Percentiles rank a stretch among this genome's conserved stretches.
Conservation (phyloP, 371 early-diverging fungal genomes). For the Basidiobolus meristosporus region DNA sequence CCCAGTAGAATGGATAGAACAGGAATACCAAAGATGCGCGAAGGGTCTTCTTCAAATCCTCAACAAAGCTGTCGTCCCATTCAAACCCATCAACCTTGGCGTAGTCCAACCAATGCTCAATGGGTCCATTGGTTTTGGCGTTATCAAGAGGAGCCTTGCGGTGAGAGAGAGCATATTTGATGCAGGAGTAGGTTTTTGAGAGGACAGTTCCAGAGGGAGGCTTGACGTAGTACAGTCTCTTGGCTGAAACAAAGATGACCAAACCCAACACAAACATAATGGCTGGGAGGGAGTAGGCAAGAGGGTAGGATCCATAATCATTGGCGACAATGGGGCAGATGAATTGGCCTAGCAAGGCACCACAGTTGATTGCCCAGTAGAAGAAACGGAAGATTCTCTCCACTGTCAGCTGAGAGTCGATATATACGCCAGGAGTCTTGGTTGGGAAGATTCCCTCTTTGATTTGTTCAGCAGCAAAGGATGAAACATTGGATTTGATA, state of each 20-base stretch:
- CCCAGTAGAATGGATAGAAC: slow-evolving; percentile 62
- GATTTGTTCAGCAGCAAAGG: too few species aligned
- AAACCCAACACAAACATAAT: slow-evolving; percentile 43
- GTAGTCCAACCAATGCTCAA: slow-evolving; percentile 24
- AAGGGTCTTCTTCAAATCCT: slow-evolving; percentile 37
- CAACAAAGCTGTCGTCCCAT: slow-evolving; percentile 58
- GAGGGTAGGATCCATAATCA: slow-evolving; percentile 10
- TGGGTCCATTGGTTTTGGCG: too few species aligned
- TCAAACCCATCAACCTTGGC: slow-evolving; percentile 7
- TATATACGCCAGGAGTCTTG: slow-evolving; percentile 8
- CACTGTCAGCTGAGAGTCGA: slow-evolving; percentile 20
- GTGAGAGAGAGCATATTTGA: slow-evolving; percentile 28
- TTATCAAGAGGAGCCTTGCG: slow-evolving; percentile 15
- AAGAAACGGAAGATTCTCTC: slow-evolving; percentile 44
- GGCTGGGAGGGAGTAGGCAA: slow-evolving; percentile 45
- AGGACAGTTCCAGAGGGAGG: slow-evolving; percentile 43
- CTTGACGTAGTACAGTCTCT: slow-evolving; percentile 25
- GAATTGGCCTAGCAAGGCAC: too few species aligned
- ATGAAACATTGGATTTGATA: too few species aligned
- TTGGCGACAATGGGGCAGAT: slow-evolving; percentile 34
- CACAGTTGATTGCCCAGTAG: slow-evolving; percentile 74
- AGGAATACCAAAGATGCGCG: slow-evolving; percentile 49
- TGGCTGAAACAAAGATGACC: slow-evolving; percentile 27
- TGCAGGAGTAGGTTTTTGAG: slow-evolving; percentile 19
- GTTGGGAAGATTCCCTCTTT: too few species aligned